Percentiles rank a stretch among this genome's conserved stretches.
Evolutionary conservation across 257 asterid genomes (phyloP).

Genomic region (Gentiana macrophylla): DNA sequence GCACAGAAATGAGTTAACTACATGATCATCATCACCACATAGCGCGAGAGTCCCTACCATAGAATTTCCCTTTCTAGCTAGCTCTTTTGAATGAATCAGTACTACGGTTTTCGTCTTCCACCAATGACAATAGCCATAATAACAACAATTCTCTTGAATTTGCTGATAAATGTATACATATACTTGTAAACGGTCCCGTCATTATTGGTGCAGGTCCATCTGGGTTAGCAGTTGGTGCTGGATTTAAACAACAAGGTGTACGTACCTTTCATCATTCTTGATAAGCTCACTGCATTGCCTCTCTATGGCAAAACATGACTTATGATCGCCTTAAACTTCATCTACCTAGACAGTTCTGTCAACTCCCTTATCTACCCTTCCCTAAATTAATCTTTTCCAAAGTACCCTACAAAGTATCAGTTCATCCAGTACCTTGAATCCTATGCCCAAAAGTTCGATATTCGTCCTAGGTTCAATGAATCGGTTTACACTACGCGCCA

Average conservation of each 20-base stretch:
- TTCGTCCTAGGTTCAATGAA: conserved; percentile 60
- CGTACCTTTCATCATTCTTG: conserved; percentile 69
- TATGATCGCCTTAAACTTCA: conserved; percentile 86
- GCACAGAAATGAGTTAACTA: too few species aligned
- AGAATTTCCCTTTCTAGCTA: too few species aligned
- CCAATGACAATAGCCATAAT: conserved; percentile 18
- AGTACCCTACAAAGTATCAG: conserved; percentile 63
- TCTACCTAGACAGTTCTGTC: conserved; percentile 75
- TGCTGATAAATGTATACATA: conserved; percentile 48
- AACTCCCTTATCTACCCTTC: conserved; percentile 61
- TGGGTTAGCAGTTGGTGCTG: conserved; percentile 78
- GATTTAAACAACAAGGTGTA: conserved; percentile 62
- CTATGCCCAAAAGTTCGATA: conserved; percentile 41
- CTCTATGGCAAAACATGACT: conserved; percentile 73
- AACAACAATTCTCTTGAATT: conserved; percentile 30
- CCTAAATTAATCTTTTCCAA: conserved; percentile 48
- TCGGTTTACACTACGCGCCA: conserved; percentile 40
- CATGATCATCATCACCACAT: too few species aligned
- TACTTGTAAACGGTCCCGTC: conserved; percentile 84
- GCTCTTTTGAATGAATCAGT: too few species aligned
- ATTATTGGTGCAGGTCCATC: conserved; percentile 93
- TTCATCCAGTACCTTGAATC: conserved; percentile 71
- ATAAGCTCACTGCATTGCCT: conserved; percentile 82
- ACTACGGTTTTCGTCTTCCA: conserved; percentile 17
- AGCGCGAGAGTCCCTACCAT: too few species aligned